Conservation (phyloP, 768 basidiomycete genomes). For the Podaxis carcinomalis region DNA sequence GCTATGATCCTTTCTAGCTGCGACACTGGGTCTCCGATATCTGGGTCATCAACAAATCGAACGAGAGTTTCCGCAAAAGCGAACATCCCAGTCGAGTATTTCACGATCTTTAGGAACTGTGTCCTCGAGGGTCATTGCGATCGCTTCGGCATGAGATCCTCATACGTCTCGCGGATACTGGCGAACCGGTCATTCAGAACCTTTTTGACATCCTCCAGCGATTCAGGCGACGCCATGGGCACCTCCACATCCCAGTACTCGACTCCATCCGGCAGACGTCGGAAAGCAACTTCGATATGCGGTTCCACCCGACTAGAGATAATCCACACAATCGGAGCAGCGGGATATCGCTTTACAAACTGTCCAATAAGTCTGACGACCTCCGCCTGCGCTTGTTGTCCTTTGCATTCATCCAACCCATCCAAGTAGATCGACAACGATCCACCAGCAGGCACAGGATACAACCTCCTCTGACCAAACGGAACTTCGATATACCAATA, state of each 20-base stretch:
- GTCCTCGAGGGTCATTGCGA: neutral
- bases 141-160: neutral
- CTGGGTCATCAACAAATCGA: neutral
- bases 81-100: neutral
- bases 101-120: neutral
- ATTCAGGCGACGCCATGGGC: neutral
- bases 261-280: neutral
- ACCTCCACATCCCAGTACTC: neutral
- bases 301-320: neutral
- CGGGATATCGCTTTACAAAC: neutral
- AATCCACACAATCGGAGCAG: neutral
- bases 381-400: neutral
- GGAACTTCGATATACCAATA: neutral
- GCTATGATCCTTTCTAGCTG: neutral
- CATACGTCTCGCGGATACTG: neutral
- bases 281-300: neutral
- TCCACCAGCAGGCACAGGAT: neutral
- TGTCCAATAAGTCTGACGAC: neutral
- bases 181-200: neutral
- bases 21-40: neutral
- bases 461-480: neutral
- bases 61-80: neutral
- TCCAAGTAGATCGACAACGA: neutral
- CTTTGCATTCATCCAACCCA: neutral
- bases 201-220: neutral